Percentiles rank a stretch among this genome's conserved stretches.
Evolutionary conservation across 306 rosid species (phyloP).

Genomic region (Prunus mira): DNA sequence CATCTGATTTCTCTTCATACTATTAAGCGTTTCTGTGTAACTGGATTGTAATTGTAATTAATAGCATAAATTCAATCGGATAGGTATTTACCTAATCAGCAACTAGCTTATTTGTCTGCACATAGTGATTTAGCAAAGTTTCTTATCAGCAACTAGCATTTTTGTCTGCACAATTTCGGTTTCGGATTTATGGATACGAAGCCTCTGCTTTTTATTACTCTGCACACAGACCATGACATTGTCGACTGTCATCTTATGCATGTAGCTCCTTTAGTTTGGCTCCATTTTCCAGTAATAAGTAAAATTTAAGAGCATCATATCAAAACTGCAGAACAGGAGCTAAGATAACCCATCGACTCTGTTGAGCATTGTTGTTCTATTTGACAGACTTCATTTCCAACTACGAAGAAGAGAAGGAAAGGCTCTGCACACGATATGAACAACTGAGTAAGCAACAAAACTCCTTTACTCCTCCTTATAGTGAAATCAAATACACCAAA

Average conservation of each 20-base stretch:
- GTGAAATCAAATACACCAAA: no score
- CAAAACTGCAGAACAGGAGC: background rate
- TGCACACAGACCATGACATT: background rate
- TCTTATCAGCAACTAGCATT: background rate
- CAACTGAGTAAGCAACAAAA: no score
- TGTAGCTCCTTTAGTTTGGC: background rate
- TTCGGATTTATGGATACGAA: background rate
- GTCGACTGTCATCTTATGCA: background rate
- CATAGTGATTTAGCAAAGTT: no score
- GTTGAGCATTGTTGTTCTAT: background rate
- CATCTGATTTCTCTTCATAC: background rate
- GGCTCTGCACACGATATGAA: no score
- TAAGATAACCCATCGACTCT: background rate
- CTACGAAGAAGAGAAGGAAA: constrained; percentile 91
- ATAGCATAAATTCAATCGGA: no score
- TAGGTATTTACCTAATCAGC: background rate
- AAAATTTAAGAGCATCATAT: background rate
- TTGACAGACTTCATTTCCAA: constrained; percentile 66
- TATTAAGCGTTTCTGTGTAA: background rate
- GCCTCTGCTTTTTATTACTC: background rate
- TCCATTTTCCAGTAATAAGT: background rate
- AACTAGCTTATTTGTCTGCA: background rate
- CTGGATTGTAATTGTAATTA: no score
- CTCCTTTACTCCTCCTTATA: no score
- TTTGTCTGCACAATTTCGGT: background rate